Conservation (phyloP, 345 rosid genomes). For the Alliaria petiolata region DNA sequence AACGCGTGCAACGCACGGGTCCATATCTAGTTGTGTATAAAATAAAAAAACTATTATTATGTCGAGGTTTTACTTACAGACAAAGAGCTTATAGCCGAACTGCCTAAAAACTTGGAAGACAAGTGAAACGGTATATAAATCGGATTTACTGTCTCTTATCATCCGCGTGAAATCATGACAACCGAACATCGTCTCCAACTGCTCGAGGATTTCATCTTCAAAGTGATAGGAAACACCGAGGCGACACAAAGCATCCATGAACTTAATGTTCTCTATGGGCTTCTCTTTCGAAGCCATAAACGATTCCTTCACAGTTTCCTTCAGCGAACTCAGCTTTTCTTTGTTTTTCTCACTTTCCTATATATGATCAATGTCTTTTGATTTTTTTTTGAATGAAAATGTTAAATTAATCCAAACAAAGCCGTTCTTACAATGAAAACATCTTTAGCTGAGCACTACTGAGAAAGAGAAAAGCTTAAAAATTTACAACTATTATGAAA, state of each 20-base stretch:
- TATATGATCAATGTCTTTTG: too few species aligned
- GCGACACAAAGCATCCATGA: slow-evolving; percentile 13
- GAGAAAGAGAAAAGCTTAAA: too few species aligned
- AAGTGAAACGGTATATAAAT: neutral
- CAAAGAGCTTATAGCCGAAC: neutral
- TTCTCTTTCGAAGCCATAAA: slow-evolving; percentile 8
- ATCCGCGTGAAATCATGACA: neutral
- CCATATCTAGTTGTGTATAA: too few species aligned
- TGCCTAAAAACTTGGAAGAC: slow-evolving; percentile 18
- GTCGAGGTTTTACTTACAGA: neutral
- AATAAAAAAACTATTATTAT: too few species aligned
- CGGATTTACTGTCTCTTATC: neutral
- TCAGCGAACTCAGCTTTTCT: neutral
- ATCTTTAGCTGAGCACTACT: too few species aligned
- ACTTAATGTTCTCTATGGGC: neutral
- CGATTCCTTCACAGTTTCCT: neutral
- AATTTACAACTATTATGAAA: too few species aligned
- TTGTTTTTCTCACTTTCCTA: neutral
- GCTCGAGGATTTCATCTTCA: neutral
- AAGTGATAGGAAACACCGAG: slow-evolving; percentile 23
- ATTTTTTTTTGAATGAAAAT: too few species aligned
- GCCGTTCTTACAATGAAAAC: too few species aligned
- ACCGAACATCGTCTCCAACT: neutral
- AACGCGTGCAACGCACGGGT: too few species aligned
- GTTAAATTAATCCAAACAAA: too few species aligned